These are phyloP conservation scores for Teunomyces pallodes DNA, from an alignment of 805 yeast species.

Conservation along the genomic window DNA sequence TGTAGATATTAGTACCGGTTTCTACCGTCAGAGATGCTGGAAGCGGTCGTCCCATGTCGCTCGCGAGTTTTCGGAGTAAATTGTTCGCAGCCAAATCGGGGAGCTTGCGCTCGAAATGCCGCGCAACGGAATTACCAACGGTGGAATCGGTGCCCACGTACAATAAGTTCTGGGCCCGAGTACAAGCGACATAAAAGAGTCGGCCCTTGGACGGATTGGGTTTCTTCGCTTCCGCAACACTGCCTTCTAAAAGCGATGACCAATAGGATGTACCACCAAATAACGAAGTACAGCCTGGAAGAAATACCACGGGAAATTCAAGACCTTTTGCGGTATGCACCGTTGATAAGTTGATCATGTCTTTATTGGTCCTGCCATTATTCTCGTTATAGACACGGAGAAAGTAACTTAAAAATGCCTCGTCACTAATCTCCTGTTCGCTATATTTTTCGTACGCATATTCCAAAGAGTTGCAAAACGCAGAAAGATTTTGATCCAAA, in stretches of 20 bases:
- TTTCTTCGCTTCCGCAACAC: neutral
- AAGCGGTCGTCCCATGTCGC: neutral
- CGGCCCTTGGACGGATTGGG: conserved; percentile 33
- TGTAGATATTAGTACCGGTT: neutral
- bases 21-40: neutral
- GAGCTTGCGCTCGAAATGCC: neutral
- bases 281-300: conserved; percentile 20
- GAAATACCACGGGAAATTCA: conserved; percentile 68
- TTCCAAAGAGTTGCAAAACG: conserved; percentile 21
- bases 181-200: conserved; percentile 61
- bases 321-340: conserved; percentile 74
- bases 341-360: conserved; percentile 56
- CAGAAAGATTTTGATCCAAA: conserved; percentile 13
- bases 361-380: conserved; percentile 21
- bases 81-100: conserved; percentile 3
- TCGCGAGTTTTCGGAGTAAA: neutral
- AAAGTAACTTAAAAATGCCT: conserved; percentile 37
- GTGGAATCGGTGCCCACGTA: conserved; percentile 26
- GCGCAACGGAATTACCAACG: neutral
- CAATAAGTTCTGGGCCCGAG: conserved; percentile 54
- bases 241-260: conserved; percentile 1
- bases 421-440: conserved; percentile 5
- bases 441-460: conserved; percentile 13
- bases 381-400: conserved; percentile 41
- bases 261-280: neutral